Conservation (phyloP, 345 rosid genomes). For the Punica granatum region DNA sequence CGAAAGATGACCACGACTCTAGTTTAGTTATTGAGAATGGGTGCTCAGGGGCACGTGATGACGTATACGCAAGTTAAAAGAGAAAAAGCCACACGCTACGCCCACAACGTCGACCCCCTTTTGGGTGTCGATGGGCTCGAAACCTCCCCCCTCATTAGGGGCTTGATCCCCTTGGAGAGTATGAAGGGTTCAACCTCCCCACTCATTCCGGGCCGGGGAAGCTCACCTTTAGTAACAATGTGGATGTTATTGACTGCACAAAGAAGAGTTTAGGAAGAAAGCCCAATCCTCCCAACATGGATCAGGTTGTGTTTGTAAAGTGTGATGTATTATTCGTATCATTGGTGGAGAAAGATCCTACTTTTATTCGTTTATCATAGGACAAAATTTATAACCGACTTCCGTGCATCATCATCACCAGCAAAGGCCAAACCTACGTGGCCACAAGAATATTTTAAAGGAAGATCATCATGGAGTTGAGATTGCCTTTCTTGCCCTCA, state of each 20-base stretch:
- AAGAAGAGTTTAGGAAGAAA: slow-evolving; percentile 99
- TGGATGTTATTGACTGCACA: slow-evolving; percentile 92
- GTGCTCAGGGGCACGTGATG: too few relatives aligned
- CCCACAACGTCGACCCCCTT: too few relatives aligned
- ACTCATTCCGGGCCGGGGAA: too few relatives aligned
- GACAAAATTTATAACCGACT: slow-evolving; percentile 88
- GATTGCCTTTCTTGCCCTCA: slow-evolving; percentile 85
- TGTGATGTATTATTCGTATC: slow-evolving; percentile 78
- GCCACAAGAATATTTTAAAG: slow-evolving; percentile 84
- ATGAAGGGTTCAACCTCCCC: too few relatives aligned
- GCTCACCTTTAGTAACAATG: too few relatives aligned
- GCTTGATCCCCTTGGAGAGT: too few relatives aligned
- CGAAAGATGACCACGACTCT: too few relatives aligned
- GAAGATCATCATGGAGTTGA: slow-evolving; percentile 87
- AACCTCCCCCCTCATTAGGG: too few relatives aligned
- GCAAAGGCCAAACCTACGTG: slow-evolving; percentile 87
- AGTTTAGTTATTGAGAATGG: too few relatives aligned
- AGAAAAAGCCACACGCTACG: too few relatives aligned
- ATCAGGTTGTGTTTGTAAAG: slow-evolving; percentile 83
- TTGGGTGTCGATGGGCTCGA: too few relatives aligned
- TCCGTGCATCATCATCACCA: slow-evolving; percentile 86
- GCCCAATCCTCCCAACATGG: slow-evolving; percentile 93
- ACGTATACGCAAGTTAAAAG: too few relatives aligned
- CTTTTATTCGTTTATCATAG: slow-evolving; percentile 81
- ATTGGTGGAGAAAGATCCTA: slow-evolving; percentile 93